Percentiles rank a stretch among this genome's conserved stretches.
These are phyloP conservation scores for Mucor piriformis DNA, from an alignment of 371 early-diverging fungal species.

Conservation along the genomic window DNA sequence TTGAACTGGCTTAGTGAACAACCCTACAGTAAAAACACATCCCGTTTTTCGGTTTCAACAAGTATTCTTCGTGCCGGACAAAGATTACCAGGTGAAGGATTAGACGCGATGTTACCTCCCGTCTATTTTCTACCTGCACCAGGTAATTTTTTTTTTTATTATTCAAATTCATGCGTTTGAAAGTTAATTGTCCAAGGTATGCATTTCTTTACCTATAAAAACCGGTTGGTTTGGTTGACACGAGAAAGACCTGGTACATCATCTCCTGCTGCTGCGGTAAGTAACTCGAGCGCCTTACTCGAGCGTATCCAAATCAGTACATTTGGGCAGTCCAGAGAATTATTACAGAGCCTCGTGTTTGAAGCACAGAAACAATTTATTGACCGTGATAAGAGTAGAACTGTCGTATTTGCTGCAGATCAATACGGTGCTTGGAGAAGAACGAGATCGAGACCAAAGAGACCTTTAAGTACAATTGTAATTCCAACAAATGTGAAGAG, in stretches of 20 bases:
- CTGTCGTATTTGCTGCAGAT: conserved; percentile 70
- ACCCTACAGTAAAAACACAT: conserved; percentile 53
- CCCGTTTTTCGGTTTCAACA: conserved; percentile 65
- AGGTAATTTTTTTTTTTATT: conserved; percentile 32
- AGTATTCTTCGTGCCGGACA: conserved; percentile 54
- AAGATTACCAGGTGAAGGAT: conserved; percentile 48
- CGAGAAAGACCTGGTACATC: conserved; percentile 48
- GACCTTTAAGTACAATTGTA: conserved; percentile 68
- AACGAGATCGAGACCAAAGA: conserved; percentile 54
- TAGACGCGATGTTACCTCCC: conserved; percentile 50
- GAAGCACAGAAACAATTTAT: conserved; percentile 60
- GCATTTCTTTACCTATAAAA: conserved; percentile 63
- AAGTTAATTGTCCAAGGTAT: conserved; percentile 41
- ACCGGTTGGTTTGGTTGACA: conserved; percentile 59
- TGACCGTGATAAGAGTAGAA: conserved; percentile 62
- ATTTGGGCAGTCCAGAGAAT: conserved; percentile 56
- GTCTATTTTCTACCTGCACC: conserved; percentile 69
- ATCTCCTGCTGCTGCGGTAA: conserved; percentile 39
- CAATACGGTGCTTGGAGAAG: conserved; percentile 69
- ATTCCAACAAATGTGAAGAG: conserved; percentile 63
- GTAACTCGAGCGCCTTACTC: conserved; percentile 36
- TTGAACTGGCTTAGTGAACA: conserved; percentile 68
- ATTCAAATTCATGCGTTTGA: too few species aligned
- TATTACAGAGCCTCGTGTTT: conserved; percentile 55
- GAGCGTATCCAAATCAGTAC: conserved; percentile 67